Evolutionary conservation across 257 asterid species (phyloP), one percentile per base, ranked within the genome.

Genomic region (Penstemon newberryi): DNA sequence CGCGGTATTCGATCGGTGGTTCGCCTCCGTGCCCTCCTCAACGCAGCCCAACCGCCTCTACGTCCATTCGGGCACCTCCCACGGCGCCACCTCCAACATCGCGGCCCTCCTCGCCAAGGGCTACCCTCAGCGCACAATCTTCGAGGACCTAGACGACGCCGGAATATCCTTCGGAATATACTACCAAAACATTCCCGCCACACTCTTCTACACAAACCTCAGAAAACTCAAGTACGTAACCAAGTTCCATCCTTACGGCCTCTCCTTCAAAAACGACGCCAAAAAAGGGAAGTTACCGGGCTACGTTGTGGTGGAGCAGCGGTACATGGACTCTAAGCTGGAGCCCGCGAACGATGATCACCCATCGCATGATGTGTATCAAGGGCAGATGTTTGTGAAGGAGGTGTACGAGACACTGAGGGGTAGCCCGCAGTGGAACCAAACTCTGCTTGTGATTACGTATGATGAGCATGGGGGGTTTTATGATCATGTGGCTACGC

Each of bases 31-130:
- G 15, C 98, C 97, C 0, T 83, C 96, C 0, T 90, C 98, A 0
- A 92, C 98, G 0, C 97, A 92, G 39, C 98, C 97, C 5, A 92
- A 92, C 74, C 88, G 96, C 3, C 89, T 92, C 33, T 92, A 85
- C 72, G 90, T 92, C 77, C 96, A 92, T 84, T 92, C 96, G 8
- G 98, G 71, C 66, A 92, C 98, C 11, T 92, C 97, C 72, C 91
- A 88, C 53, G 98, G 98, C 36, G 96, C 98, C 83, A 86, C 92
- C 69, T 86, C 96, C 3, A 92, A 92, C 67, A 62, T 68, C 0
- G 84, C 87, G 0, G 57, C 84, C 3, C 73, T 74, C 40, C 83
- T 92, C 3, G 81, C 76, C 10, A 75, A 81, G 68, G 98, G 97
- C 38, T 90, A 76, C 76, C 95, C 96, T 0, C 97, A 92, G 19